These are phyloP conservation scores for Gossypium ekmanianum DNA, from an alignment of 345 rosid genomes.

Conservation along the genomic window DNA sequence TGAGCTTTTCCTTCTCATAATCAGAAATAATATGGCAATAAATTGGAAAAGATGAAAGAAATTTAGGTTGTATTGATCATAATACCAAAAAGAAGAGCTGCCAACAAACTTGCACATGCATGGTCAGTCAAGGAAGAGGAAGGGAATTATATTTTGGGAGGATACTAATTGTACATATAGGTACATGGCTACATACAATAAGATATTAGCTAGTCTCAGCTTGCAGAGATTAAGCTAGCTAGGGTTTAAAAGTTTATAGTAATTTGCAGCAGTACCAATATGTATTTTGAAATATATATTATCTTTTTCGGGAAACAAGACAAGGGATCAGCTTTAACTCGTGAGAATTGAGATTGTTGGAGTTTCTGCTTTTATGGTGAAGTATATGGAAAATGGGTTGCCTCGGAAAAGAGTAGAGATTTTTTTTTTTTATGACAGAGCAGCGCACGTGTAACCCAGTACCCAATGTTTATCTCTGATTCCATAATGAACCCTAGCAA, in stretches of 20 bases:
- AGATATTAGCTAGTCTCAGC: background rate
- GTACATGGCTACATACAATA: too few species aligned
- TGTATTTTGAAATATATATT: too few species aligned
- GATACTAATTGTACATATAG: too few species aligned
- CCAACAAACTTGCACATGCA: background rate
- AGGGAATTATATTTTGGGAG: too few species aligned
- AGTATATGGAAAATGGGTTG: slow-evolving; percentile 20
- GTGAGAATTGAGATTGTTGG: background rate
- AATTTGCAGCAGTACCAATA: slow-evolving; percentile 14
- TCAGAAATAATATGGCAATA: background rate
- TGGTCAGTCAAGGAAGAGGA: too few species aligned
- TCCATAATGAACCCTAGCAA: slow-evolving; percentile 32
- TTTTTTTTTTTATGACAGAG: slow-evolving; percentile 22
- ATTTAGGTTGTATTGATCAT: background rate
- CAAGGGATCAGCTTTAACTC: slow-evolving; percentile 12
- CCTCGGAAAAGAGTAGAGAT: slow-evolving; percentile 57
- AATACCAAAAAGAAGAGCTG: background rate
- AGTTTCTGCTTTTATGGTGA: slow-evolving; percentile 22
- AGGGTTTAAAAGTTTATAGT: too few species aligned
- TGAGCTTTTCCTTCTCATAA: background rate
- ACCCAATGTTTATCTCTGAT: slow-evolving; percentile 45
- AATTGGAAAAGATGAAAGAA: background rate
- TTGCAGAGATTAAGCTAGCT: background rate
- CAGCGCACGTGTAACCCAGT: slow-evolving; percentile 58
- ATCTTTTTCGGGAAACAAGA: background rate